phyloP scores from a whole-genome alignment of 495 filamentous ascomycete genomes.

The Niebla homalea region DNA sequence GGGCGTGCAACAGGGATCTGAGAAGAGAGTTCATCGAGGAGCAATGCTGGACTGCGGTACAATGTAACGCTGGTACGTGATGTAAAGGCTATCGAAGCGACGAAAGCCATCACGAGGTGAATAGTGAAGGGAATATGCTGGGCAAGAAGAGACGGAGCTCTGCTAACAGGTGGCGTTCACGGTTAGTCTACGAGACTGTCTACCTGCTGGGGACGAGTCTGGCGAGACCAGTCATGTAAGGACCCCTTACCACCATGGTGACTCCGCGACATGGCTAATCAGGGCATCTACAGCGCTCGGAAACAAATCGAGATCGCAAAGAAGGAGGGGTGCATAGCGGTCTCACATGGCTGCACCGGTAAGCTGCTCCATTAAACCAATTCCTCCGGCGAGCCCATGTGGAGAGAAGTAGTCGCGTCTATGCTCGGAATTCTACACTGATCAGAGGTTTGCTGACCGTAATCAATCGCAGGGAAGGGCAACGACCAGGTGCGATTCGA shows the following conservation, averaged over 20 bases:
- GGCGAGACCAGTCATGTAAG: slow-evolving; percentile 82
- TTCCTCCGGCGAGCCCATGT: no score
- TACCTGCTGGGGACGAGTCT: slow-evolving; percentile 42
- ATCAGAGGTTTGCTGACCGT: no score
- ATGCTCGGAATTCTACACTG: no score
- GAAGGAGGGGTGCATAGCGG: slow-evolving; percentile 41
- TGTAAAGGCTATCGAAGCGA: not conserved
- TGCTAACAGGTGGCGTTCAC: not conserved
- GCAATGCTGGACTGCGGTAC: slow-evolving; percentile 76
- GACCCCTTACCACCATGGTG: slow-evolving; percentile 23
- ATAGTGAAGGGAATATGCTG: slow-evolving; percentile 22
- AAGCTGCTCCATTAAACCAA: no score
- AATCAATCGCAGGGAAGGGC: no score
- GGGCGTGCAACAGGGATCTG: not conserved
- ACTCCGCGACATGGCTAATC: not conserved
- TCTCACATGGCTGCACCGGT: slow-evolving; percentile 50
- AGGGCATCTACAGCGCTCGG: slow-evolving; percentile 46
- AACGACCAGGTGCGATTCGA: slow-evolving; percentile 82
- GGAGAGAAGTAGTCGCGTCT: no score
- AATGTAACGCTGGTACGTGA: slow-evolving; percentile 45
- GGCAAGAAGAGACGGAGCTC: slow-evolving; percentile 47
- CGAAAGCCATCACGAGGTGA: not conserved
- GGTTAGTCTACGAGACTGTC: slow-evolving; percentile 7
- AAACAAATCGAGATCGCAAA: slow-evolving; percentile 64
- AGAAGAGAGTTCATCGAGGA: slow-evolving; percentile 37